phyloP scores from a whole-genome alignment of 345 rosid species.

The Acer campestre region DNA sequence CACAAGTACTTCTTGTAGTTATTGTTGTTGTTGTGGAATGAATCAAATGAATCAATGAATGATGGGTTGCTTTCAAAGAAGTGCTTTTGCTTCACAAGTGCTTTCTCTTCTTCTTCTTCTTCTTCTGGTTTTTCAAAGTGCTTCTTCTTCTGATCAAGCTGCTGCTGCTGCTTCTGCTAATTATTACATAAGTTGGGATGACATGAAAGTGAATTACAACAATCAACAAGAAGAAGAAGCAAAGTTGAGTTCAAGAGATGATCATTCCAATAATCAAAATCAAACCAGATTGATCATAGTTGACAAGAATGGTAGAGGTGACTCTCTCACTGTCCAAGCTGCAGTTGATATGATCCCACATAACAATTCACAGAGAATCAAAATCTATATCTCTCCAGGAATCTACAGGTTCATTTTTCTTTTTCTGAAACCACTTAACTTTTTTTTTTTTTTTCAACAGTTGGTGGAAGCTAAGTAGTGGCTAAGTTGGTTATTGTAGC shows the following conservation, averaged over 20 bases:
- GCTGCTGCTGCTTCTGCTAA: no score
- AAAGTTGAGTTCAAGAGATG: slow-evolving; percentile 31
- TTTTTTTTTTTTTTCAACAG: slow-evolving; percentile 24
- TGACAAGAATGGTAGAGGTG: slow-evolving; percentile 66
- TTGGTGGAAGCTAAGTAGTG: slow-evolving; percentile 34
- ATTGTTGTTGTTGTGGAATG: neutral
- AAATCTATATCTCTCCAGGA: slow-evolving; percentile 80
- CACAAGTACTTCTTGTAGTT: no score
- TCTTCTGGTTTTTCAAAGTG: slow-evolving; percentile 9
- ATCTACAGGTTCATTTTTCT: slow-evolving; percentile 61
- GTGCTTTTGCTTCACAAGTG: slow-evolving; percentile 9
- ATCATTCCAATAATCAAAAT: slow-evolving; percentile 13
- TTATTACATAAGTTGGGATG: slow-evolving; percentile 65
- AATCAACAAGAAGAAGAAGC: neutral
- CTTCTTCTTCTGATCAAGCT: no score
- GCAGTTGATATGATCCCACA: slow-evolving; percentile 81
- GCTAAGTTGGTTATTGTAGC: slow-evolving; percentile 40
- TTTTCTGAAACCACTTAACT: no score
- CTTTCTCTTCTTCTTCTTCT: slow-evolving; percentile 23
- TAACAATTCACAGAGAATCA: slow-evolving; percentile 63
- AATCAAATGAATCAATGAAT: neutral
- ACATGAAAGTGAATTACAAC: slow-evolving; percentile 47
- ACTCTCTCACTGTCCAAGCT: slow-evolving; percentile 83
- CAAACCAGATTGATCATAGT: slow-evolving; percentile 60
- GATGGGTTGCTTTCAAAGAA: neutral